A percentile compares a stretch with the other conserved stretches of the same genome.
Evolutionary conservation across 441 rosid genomes (phyloP).

Genomic region (Erodium texanum): DNA sequence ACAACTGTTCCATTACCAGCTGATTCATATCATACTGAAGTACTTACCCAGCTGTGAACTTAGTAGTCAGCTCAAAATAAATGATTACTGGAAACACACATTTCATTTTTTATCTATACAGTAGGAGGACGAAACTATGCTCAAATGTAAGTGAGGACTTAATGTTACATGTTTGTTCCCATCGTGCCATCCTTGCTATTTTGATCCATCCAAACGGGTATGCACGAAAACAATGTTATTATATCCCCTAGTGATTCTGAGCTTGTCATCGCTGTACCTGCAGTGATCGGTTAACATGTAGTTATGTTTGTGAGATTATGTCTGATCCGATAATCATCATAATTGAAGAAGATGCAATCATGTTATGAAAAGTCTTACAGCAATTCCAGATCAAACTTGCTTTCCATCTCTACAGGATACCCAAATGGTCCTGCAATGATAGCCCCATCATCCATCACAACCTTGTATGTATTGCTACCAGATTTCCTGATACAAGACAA

Average conservation of each 20-base stretch:
- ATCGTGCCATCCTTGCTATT: neutral
- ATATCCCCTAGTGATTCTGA: conserved; percentile 69
- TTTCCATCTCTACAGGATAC: conserved; percentile 59
- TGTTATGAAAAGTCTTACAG: conserved; percentile 41
- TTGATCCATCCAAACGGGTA: conserved; percentile 26
- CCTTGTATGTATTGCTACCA: conserved; percentile 32
- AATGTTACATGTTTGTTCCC: neutral
- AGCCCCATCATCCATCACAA: conserved; percentile 78
- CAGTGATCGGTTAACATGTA: conserved; percentile 9
- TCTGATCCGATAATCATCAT: neutral
- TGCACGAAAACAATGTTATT: conserved; percentile 62
- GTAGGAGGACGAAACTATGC: no score
- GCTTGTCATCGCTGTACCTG: conserved; percentile 65
- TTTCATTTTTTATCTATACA: no score
- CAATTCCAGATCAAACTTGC: conserved; percentile 43
- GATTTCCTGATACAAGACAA: conserved; percentile 37
- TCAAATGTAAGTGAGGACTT: neutral
- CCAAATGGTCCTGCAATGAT: conserved; percentile 65
- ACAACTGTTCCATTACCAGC: neutral
- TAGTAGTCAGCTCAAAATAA: no score
- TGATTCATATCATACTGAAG: no score
- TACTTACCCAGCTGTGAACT: no score
- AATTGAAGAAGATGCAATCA: neutral
- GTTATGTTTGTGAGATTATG: neutral
- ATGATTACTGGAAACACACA: no score